Base-by-base conservation (phyloP, 768 basidiomycete species). In the Termitomyces sp. region DNA sequence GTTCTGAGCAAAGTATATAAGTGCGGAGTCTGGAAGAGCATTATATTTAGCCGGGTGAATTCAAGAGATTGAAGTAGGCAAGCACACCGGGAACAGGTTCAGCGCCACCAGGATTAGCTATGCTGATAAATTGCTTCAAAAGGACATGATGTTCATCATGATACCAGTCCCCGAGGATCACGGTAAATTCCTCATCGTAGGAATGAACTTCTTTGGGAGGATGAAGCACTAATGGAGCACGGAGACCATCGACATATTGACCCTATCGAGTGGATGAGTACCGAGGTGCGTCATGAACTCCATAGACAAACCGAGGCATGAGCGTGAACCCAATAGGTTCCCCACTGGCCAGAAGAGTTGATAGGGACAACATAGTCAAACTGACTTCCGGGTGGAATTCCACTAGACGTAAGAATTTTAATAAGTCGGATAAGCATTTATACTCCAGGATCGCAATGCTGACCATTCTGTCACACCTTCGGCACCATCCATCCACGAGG, bases 141-240 rank as follows among this genome's bases (percentile, higher is more conserved):
- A 96, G 79, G 9, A 69, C 74, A 1, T 70, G 44, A 56, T 93
- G 89, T 66, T 91, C 76, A 6, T 85, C 67, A 65, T 97, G 93
- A 65, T 98, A 98, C 95, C 96, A 98, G 68, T 98, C 95, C 5
- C 85, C 81, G 1, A 98, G 74, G 55, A 94, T 66, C 59, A 98
- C 75, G 18, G 90, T 95, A 72, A 83, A 94, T 61, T 98, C 96
- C 25, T 88, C 91, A 68, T 98, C 94, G 68, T 97, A 98, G 58
- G 69, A 60, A 67, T 92, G 81, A 18, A 73, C 77, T 69, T 89
- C 88, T 50, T 73, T 75, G 1, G 76, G 70, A 4, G 86, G 85
- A 63, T 89, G 89, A 47, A 98, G 80, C 46, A 95, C 65, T 42
- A 97, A 67, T 0, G 95, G 92, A 0, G 93, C 79, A n/a, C 94